Evolutionary conservation across 1,284 basidiomycete genomes (phyloP), one percentile per base, ranked within the genome.

Genomic region (Heliocybe sulcata): DNA sequence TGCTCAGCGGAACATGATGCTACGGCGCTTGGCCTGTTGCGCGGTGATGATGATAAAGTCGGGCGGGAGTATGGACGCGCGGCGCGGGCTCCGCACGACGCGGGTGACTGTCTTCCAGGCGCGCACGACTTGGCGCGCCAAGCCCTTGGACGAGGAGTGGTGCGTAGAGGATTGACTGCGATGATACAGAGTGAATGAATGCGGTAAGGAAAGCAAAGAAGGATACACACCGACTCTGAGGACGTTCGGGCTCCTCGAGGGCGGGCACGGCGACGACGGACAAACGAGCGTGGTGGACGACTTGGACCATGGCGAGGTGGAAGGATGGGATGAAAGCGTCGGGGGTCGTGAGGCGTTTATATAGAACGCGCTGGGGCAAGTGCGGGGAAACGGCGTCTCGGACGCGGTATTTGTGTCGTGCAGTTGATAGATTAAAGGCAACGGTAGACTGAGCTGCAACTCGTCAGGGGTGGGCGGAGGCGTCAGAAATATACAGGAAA

Each of bases 71-170:
- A 79, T 66, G 8, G 82, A 82, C 3, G 74, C 71, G 49, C 79
- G 77, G 33, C 76, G 72, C 29, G 70, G 69, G 57, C 74, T 80
- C 58, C 78, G 80, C 35, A 79, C 73, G 29, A 71, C 70, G 33
- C 74, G 70, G 27, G 82, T 84, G 61, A 85, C 67, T 38, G 74
- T 69, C 64, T 86, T 86, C 83, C 83, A 86, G 14, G 77, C 72
- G 42, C 72, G 69, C 55, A 85, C 65, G 59, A 84, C 67, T 61
- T 78, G 78, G 51, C 83, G 82, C 61, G 82, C 75, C 55, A 86
- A 52, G 61, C 72, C 72, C 60, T 80, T 81, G 26, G 73, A 67
- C 60, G 70, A 72, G 12, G 81, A 74, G 8, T 51, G 38, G 47
- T 22, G 47, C 38, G n/a, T 6, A 6, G 47, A 49, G 4, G 47